Conservation (phyloP, 2,329 filamentous ascomycete species). For the Stachybotrys chartarum region DNA sequence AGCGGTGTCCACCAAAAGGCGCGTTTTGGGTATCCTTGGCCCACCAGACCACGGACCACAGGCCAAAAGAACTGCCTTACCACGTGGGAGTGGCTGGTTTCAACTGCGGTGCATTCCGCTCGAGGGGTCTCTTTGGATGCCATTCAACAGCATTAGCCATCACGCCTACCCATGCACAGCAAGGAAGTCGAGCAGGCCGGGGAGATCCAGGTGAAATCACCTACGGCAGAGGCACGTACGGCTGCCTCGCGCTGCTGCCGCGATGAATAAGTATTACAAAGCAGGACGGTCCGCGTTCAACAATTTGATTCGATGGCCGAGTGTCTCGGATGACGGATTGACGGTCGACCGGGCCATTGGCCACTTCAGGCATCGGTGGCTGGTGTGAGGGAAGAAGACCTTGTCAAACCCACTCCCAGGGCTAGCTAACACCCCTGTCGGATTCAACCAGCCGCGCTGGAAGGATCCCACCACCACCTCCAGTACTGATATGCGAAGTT, state of each 20-base stretch:
- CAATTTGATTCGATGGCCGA: no score
- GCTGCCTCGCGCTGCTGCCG: no score
- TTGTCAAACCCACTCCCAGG: neutral
- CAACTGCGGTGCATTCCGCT: neutral
- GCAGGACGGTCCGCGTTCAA: no score
- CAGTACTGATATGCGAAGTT: neutral
- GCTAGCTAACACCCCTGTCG: neutral
- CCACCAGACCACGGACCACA: neutral
- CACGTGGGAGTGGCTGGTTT: neutral
- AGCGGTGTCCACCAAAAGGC: neutral
- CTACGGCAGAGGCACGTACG: no score
- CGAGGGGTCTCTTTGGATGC: neutral
- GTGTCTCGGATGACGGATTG: no score
- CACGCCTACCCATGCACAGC: no score
- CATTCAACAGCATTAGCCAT: no score
- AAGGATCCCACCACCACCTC: neutral
- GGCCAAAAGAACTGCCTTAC: neutral
- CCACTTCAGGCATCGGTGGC: neutral
- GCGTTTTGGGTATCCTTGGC: neutral
- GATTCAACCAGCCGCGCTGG: neutral
- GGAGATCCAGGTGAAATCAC: no score
- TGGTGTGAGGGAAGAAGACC: neutral
- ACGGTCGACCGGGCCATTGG: no score
- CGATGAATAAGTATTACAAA: no score
- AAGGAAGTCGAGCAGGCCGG: no score